Evolutionary conservation across 106 monocot species (phyloP), one percentile per base, ranked within the genome.

Genomic region (Apostasia ramifera): DNA sequence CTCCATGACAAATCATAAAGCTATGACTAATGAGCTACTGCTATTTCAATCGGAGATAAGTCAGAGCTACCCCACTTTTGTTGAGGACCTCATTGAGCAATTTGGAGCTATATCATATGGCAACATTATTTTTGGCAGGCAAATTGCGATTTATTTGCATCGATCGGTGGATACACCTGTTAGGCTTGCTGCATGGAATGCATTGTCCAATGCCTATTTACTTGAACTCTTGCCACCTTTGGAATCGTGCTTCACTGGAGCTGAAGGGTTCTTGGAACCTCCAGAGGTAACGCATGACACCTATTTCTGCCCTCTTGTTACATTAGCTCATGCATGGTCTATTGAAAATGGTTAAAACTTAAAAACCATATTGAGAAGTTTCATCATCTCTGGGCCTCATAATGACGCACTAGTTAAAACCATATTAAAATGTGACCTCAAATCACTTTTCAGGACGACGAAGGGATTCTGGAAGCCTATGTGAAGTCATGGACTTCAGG

Each of bases 81-180:
- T 98, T 64, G 98, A 93, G 66, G 78, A 76, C 59, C 73, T 93
- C 3, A 73, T 90, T 38, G 98, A 89, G 79, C 98, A 98, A 43
- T 98, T 98, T 88, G 85, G 81, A 62, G 84, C 98, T 14, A 70
- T 90, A 65, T 93, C 98, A 57, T 98, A 90, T 85, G 98, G 98
- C 62, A 90, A 98, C 66, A 44, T 68, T 46, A 62, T 90, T 60
- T 98, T 72, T 83, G 93, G 87, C 55, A 76, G 98, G 48, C 97
- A 98, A 71, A 71, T 98, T 11, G 85, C 85, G 4, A 64, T 92
- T 71, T 92, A 92, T 83, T 74, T 98, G 81, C 87, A 98, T 58
- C 70, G 68, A 1, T 71, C 66, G 41, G 87, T 90, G 72, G 92
- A 85, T 43, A 55, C 40, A 3, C 15, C 75, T 9, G 67, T 93